These are phyloP conservation scores for Salix exigua DNA, from an alignment of 345 rosid genomes.

Conservation along the genomic window DNA sequence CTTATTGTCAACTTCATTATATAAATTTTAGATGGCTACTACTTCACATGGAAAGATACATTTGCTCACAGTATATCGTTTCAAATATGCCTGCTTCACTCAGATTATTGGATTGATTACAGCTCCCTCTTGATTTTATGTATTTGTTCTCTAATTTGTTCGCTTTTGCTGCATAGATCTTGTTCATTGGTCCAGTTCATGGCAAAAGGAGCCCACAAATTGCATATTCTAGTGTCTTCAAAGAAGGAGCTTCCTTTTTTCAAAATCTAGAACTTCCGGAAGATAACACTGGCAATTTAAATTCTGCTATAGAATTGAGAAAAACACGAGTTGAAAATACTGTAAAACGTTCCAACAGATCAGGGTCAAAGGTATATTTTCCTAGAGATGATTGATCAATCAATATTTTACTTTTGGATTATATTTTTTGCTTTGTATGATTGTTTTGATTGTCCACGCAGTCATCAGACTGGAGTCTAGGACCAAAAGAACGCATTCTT, in stretches of 20 bases:
- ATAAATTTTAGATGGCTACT: background rate
- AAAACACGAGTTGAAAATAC: conserved; percentile 44
- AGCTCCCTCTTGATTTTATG: conserved; percentile 8
- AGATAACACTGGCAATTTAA: conserved; percentile 30
- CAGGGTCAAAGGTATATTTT: conserved; percentile 65
- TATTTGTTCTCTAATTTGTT: conserved; percentile 7
- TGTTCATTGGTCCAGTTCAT: conserved; percentile 77
- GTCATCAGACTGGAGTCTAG: conserved; percentile 63
- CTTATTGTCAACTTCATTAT: background rate
- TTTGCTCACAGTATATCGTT: conserved; percentile 1
- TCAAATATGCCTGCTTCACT: conserved; percentile 10
- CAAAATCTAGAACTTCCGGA: conserved; percentile 26
- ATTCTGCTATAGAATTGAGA: conserved; percentile 43
- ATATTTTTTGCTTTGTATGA: conserved; percentile 9
- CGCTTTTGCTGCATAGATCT: conserved; percentile 36
- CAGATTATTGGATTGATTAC: conserved; percentile 10
- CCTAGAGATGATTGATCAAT: conserved; percentile 7
- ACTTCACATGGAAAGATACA: background rate
- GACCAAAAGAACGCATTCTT: conserved; percentile 81
- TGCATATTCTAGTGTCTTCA: conserved; percentile 35
- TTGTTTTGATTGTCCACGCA: conserved; percentile 27
- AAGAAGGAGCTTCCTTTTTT: conserved; percentile 20
- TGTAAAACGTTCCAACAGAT: conserved; percentile 47
- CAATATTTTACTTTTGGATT: conserved; percentile 4
- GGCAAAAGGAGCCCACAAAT: conserved; percentile 45